Evolutionary conservation across 345 rosid genomes (phyloP).

Genomic region (Melaleuca alternifolia): DNA sequence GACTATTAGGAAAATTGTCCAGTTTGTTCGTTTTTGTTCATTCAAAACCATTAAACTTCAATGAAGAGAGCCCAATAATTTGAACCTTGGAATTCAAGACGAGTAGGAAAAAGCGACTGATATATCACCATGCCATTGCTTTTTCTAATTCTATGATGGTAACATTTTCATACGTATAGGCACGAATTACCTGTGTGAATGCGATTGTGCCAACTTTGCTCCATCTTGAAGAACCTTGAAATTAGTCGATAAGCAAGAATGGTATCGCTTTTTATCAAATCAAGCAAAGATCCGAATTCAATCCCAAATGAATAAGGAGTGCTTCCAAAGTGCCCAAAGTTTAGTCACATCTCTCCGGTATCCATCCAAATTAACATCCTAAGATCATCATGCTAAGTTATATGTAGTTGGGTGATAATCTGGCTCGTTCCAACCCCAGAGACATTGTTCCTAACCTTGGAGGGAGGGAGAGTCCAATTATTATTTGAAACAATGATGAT

Average conservation of each 20-base stretch:
- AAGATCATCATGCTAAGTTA: background rate
- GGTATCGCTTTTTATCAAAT: fast-evolving
- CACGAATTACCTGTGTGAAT: background rate
- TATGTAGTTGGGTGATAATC: background rate
- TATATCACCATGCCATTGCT: background rate
- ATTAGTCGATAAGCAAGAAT: background rate
- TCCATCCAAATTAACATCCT: background rate
- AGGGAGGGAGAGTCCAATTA: background rate
- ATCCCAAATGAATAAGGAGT: background rate
- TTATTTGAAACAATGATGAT: background rate
- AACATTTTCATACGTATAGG: background rate
- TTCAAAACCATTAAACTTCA: background rate
- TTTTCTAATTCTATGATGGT: background rate
- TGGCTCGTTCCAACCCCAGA: background rate
- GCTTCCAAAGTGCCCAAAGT: background rate
- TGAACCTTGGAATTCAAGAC: background rate
- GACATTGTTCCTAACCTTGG: background rate
- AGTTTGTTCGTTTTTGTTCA: background rate
- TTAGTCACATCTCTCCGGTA: background rate
- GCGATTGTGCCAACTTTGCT: background rate
- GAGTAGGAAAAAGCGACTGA: background rate
- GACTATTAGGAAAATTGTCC: background rate
- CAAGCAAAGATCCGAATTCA: background rate
- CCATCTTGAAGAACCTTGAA: background rate
- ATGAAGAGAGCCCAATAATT: background rate